Evolutionary conservation across 1,284 basidiomycete species (phyloP), one percentile per base, ranked within the genome.

Genomic region (Leccinum subfulvum): DNA sequence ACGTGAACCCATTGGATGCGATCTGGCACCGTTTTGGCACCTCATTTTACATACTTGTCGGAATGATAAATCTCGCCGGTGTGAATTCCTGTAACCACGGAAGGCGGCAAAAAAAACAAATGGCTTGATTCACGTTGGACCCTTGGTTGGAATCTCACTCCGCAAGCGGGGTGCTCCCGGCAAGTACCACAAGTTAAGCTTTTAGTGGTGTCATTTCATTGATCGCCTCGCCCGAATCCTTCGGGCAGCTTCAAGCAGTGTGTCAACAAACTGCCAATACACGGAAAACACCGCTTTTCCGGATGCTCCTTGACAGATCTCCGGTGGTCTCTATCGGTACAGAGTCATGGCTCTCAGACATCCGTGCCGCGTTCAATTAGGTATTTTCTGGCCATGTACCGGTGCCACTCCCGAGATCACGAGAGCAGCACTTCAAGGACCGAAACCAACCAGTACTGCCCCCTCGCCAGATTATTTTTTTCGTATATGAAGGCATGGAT

Each of bases 301-400:
- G 66, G 72, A 64, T 30, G 59, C 14, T 66, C 68, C 70, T 64
- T 56, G 56, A 16, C 30, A 54, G 65, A 73, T 72, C 63, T 65
- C 65, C 44, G 54, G 30, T 58, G 64, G 55, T 56, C 49, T 61
- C 60, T 39, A 66, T 75, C 58, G 52, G 59, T 59, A 23, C 51
- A 26, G 21, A 49, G 21, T 14, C 26, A 49, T 54, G 49, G 52
- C 59, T 63, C 52, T 41, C 64, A 64, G 62, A 60, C 58, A 53
- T 61, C 73, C 73, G 72, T 77, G 76, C 79, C 79, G 79, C 79
- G 73, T 80, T 80, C 78, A 72, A 78, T 80, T 74, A 75, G 78
- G 78, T 77, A 70, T 81, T 41, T 62, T 58, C 64, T 58, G 54
- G 55, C 78, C 81, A 78, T 80, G 76, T 73, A 75, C 74, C 77